Base-by-base conservation (phyloP, 768 basidiomycete genomes). In the Tricholoma bakamatsutake region DNA sequence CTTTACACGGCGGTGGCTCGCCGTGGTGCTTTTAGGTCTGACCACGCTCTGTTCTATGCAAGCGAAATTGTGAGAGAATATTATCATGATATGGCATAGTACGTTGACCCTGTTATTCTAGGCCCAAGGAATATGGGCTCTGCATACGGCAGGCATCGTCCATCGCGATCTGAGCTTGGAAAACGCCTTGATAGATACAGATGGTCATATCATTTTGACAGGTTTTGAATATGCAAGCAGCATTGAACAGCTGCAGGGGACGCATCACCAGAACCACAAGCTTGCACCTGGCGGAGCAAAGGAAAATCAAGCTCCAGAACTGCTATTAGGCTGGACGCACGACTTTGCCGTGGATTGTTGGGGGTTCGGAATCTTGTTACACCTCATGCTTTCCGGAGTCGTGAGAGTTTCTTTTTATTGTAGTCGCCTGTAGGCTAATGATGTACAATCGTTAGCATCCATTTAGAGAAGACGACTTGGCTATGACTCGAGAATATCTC, bases 271-370 rank as follows among this genome's bases (percentile, higher is more conserved):
- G 34, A 27, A 43, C 7, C 5, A 3, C 2, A 43, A 12, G 8
- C 12, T 42, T 42, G 28, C 33, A 18, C 9, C 61, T 45, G 11
- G 52, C 24, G 24, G 39, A 8, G 39, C 48, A n/a, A 57, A 56
- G 52, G 46, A 61, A 40, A 80, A 77, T 60, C 71, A 68, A 18
- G 80, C 83, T 4, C 83, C 84, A 1, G 83, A 85, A 58, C 57
- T 80, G 0, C 56, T 82, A 11, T 67, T 84, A 8, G 79, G 79
- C 0, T 86, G 84, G 84, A 62, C 69, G 13, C 76, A 80, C 52
- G 78, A 81, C 58, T 69, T 62, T 21, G 68, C 74, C 12, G 80
- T 80, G 17, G 84, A 86, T 64, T 78, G 75, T 59, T 86, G 84
- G 83, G 76, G 77, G 0, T 82, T 84, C 57, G 84, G 83, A 3